Conservation (phyloP, 164 flowering plant species). For the Vitis cinerea region DNA sequence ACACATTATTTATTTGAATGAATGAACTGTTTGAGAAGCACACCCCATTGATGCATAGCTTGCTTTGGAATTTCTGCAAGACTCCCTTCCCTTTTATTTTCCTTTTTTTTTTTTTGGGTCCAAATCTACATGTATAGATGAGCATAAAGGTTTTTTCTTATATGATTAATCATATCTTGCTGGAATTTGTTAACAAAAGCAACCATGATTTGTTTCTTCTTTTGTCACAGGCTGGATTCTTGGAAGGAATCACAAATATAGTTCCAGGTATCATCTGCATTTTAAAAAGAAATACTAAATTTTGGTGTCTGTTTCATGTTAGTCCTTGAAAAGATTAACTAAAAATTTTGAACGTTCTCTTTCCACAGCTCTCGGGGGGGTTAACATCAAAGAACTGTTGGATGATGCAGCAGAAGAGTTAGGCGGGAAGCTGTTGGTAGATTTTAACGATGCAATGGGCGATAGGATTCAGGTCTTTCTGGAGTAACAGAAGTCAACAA, state of each 20-base stretch:
- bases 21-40: no score
- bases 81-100: no score
- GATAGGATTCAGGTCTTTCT: conserved; percentile 89
- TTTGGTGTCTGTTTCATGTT: not conserved
- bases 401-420: conserved; percentile 64
- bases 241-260: conserved; percentile 82
- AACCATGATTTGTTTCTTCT: not conserved
- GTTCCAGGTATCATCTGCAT: conserved; percentile 66
- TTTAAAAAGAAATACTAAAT: not conserved
- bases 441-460: conserved; percentile 73
- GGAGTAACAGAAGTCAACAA: conserved; percentile 35
- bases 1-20: no score
- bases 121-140: no score
- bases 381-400: conserved; percentile 74
- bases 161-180: not conserved
- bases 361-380: conserved; percentile 76
- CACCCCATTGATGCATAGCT: no score
- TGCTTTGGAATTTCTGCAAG: no score
- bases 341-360: not conserved
- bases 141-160: no score
- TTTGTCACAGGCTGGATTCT: conserved; percentile 81
- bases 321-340: not conserved
- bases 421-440: conserved; percentile 72
- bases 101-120: no score
- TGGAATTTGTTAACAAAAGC: not conserved